Conservation (phyloP, 306 rosid genomes). For the Spatholobus suberectus region DNA sequence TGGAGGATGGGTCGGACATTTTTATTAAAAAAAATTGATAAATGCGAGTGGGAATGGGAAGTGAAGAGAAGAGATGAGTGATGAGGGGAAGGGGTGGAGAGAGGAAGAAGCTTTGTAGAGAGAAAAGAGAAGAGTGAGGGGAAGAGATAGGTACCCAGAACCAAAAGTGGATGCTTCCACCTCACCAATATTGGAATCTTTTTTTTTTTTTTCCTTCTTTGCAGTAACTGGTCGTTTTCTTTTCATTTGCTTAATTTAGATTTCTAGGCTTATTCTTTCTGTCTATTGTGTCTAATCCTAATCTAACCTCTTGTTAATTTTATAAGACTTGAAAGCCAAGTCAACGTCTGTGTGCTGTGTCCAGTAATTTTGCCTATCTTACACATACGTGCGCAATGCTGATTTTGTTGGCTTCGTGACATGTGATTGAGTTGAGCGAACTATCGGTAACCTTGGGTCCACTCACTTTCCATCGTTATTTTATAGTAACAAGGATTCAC, state of each 20-base stretch:
- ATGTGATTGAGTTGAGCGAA: conserved; percentile 69
- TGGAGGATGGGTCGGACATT: conserved; percentile 75
- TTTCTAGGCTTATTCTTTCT: neutral
- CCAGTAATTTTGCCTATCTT: conserved; percentile 12
- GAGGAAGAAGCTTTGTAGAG: conserved; percentile 45
- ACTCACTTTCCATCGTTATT: neutral
- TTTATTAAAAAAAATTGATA: neutral
- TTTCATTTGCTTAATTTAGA: conserved; percentile 7
- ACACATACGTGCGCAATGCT: conserved; percentile 31
- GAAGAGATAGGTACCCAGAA: conserved; percentile 45
- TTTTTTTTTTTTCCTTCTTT: neutral
- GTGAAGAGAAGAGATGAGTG: neutral
- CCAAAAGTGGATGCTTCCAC: conserved; percentile 60
- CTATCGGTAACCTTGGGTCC: conserved; percentile 50
- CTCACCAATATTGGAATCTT: conserved; percentile 55
- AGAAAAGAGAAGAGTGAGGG: conserved; percentile 32
- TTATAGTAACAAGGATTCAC: neutral
- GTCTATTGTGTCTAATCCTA: neutral
- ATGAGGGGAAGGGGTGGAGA: conserved; percentile 15
- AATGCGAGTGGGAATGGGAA: no score
- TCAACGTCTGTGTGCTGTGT: conserved; percentile 31
- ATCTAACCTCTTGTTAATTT: conserved; percentile 6
- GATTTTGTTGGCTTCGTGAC: conserved; percentile 8
- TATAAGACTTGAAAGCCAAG: conserved; percentile 47
- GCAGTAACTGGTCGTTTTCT: neutral